These are phyloP conservation scores for Plantago coronopus DNA, from an alignment of 305 asterid genomes.

Conservation along the genomic window DNA sequence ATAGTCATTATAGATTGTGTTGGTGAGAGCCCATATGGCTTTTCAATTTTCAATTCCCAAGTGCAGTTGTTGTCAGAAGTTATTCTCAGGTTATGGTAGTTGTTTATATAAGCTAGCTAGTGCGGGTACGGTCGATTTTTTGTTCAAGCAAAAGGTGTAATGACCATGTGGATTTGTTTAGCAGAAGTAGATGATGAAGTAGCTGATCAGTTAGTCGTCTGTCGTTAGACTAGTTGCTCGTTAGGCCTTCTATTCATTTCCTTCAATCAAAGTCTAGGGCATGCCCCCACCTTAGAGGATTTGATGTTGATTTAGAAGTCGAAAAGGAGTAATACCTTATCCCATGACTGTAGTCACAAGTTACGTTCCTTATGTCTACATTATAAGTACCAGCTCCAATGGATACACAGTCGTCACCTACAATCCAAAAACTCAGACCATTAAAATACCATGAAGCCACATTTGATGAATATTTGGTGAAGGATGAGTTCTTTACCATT, in stretches of 20 bases:
- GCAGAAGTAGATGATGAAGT: background rate
- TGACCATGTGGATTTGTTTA: background rate
- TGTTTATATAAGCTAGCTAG: conserved; percentile 13
- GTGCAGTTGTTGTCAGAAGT: conserved; percentile 12
- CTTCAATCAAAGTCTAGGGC: no score
- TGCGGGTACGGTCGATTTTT: conserved; percentile 19
- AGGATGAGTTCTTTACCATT: conserved; percentile 44
- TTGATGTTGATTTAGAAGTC: background rate
- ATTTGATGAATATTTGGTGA: background rate
- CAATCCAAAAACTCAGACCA: conserved; percentile 1
- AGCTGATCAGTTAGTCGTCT: no score
- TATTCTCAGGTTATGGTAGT: conserved; percentile 16
- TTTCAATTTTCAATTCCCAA: conserved; percentile 12
- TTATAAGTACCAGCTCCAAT: conserved; percentile 80
- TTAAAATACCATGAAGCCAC: background rate
- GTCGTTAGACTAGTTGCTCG: no score
- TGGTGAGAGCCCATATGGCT: conserved; percentile 9
- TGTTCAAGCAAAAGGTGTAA: conserved; percentile 13
- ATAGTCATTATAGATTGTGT: conserved; percentile 13
- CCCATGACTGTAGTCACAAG: conserved; percentile 93
- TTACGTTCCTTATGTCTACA: conserved; percentile 69
- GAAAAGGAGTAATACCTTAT: conserved; percentile 54
- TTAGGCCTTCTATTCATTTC: no score
- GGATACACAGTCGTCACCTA: conserved; percentile 95
- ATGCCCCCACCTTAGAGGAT: background rate